A percentile compares a stretch with the other conserved stretches of the same genome.
phyloP scores from a whole-genome alignment of 257 asterid genomes.

The Henckelia pumila region DNA sequence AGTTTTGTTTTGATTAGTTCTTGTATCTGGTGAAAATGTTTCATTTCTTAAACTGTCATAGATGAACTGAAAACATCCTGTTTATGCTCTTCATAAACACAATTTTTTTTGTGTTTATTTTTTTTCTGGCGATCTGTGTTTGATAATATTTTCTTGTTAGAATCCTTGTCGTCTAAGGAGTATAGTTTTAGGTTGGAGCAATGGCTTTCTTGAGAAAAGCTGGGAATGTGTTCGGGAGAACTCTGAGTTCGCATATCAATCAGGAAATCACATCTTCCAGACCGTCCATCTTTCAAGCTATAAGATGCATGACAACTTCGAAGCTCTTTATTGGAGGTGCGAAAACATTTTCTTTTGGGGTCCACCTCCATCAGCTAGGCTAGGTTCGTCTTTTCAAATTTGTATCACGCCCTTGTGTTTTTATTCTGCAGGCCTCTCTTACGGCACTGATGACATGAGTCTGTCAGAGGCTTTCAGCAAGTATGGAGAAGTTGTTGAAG shows the following conservation, averaged over 20 bases:
- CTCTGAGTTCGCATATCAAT: slow-evolving; percentile 38
- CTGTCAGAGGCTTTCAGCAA: neutral
- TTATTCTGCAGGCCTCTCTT: slow-evolving; percentile 61
- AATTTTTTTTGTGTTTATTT: no score
- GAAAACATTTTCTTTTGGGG: slow-evolving; percentile 2
- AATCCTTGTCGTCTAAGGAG: neutral
- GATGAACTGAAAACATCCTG: neutral
- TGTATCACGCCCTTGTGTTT: slow-evolving; percentile 14
- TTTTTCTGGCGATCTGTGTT: neutral
- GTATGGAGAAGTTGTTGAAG: neutral
- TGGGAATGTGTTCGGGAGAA: slow-evolving; percentile 50
- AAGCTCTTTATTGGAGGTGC: slow-evolving; percentile 82
- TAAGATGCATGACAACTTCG: slow-evolving; percentile 81
- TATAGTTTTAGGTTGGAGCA: slow-evolving; percentile 24
- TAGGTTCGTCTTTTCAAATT: neutral
- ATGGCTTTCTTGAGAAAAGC: slow-evolving; percentile 85
- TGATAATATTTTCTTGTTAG: no score
- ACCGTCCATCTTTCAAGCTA: slow-evolving; percentile 59
- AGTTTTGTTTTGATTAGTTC: no score
- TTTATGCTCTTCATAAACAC: no score
- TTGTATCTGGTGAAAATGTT: neutral
- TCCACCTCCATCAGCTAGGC: neutral
- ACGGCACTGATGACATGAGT: slow-evolving; percentile 25
- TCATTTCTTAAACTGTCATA: neutral
- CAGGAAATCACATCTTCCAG: slow-evolving; percentile 43